These are phyloP conservation scores for Cladophialophora carrionii DNA, from an alignment of 2,329 filamentous ascomycete species.

Conservation along the genomic window DNA sequence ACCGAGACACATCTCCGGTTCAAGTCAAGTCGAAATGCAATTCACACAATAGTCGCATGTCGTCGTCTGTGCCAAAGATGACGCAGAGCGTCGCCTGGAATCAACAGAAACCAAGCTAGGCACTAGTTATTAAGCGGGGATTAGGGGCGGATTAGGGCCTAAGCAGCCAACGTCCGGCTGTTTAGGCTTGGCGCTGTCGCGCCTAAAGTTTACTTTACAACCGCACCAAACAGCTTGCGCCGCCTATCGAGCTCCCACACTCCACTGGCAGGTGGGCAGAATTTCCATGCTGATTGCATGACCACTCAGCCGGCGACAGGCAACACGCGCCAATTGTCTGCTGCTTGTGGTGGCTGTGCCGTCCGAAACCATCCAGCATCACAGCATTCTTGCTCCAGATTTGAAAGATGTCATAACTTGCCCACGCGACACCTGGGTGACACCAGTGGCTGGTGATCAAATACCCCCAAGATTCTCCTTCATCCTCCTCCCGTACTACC, in stretches of 20 bases:
- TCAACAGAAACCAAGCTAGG: not conserved
- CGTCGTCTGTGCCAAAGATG: not conserved
- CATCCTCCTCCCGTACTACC: not conserved
- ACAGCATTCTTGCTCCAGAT: not conserved
- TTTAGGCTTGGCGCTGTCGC: not conserved
- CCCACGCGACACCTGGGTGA: constrained; percentile 13
- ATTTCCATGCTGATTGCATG: constrained; percentile 1
- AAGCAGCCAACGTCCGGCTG: not conserved
- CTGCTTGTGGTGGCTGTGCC: constrained; percentile 10
- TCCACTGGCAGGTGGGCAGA: not conserved
- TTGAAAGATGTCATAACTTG: constrained; percentile 16
- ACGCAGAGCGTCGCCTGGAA: constrained; percentile 11
- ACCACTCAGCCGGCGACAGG: not conserved
- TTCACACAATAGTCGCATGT: not conserved
- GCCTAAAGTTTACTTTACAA: not conserved
- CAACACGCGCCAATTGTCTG: not conserved
- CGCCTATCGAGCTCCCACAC: not conserved
- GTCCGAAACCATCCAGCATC: constrained; percentile 13
- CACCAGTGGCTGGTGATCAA: constrained; percentile 12
- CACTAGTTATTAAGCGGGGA: not conserved
- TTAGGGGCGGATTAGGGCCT: not conserved
- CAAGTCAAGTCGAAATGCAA: not conserved
- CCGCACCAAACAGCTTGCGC: not conserved
- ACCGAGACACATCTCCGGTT: not conserved
- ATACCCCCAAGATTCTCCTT: constrained; percentile 4